These are phyloP conservation scores for Barnettozyma botsteinii DNA, from an alignment of 805 yeast genomes.

Conservation along the genomic window DNA sequence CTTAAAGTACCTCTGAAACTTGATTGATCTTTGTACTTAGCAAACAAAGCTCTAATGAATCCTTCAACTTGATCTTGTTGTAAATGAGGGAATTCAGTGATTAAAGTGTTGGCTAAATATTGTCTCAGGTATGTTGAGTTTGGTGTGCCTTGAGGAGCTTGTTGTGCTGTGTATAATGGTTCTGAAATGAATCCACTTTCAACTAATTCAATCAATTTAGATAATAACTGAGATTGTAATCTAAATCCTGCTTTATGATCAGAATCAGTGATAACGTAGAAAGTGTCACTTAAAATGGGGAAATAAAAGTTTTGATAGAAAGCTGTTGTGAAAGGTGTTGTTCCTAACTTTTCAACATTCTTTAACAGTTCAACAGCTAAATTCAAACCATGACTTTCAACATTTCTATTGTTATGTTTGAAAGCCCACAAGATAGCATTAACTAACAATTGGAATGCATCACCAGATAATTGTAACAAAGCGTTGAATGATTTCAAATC, in stretches of 20 bases:
- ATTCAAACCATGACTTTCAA: constrained; percentile 85
- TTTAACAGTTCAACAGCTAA: constrained; percentile 77
- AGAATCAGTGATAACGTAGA: constrained; percentile 89
- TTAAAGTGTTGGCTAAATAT: constrained; percentile 74
- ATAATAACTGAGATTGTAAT: constrained; percentile 76
- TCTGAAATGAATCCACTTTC: constrained; percentile 67
- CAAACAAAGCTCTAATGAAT: constrained; percentile 72
- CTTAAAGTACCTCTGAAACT: constrained; percentile 82
- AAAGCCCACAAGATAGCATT: constrained; percentile 98
- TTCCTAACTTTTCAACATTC: constrained; percentile 75
- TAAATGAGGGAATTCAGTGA: constrained; percentile 89
- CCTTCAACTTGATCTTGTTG: constrained; percentile 75
- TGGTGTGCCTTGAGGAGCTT: constrained; percentile 80
- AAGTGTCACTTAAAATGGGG: constrained; percentile 86
- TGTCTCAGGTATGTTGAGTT: constrained; percentile 75
- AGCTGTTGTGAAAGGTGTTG: constrained; percentile 67
- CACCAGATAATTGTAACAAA: constrained; percentile 80
- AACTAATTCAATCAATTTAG: constrained; percentile 77
- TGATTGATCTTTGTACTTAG: constrained; percentile 63
- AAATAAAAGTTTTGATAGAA: constrained; percentile 87
- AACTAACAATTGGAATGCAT: constrained; percentile 83
- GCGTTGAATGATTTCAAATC: constrained; percentile 83
- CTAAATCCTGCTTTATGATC: constrained; percentile 97
- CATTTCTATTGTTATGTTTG: constrained; percentile 95
- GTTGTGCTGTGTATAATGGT: constrained; percentile 75